Percentiles rank a stretch among this genome's conserved stretches.
Conservation (phyloP, 106 monocot species). For the Allium fistulosum region DNA sequence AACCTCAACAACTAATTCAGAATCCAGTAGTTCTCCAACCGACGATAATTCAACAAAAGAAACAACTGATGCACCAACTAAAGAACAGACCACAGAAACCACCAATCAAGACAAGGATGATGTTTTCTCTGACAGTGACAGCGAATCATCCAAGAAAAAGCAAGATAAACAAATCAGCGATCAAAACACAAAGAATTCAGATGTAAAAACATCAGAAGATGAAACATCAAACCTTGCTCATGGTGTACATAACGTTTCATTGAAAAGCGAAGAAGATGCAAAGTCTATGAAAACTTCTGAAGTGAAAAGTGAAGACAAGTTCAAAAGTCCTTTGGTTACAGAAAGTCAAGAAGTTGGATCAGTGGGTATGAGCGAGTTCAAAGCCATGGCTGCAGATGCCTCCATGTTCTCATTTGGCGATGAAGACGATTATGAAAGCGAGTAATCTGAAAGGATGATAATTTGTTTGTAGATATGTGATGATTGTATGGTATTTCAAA, state of each 20-base stretch:
- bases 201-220: slow-evolving; percentile 11
- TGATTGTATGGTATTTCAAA: neutral
- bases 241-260: slow-evolving; percentile 24
- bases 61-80: slow-evolving; percentile 10
- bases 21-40: slow-evolving; percentile 7
- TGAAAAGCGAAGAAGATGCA: slow-evolving; percentile 20
- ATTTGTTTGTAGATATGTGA: neutral
- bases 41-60: slow-evolving; percentile 10
- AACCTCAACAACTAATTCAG: slow-evolving; percentile 9
- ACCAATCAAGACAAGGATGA: slow-evolving; percentile 58
- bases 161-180: slow-evolving; percentile 7
- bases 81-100: slow-evolving; percentile 18
- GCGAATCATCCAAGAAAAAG: slow-evolving; percentile 47
- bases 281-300: slow-evolving; percentile 15
- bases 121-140: slow-evolving; percentile 91
- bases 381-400: slow-evolving; percentile 93
- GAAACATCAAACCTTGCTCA: slow-evolving; percentile 20
- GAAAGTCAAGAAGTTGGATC: slow-evolving; percentile 25
- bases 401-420: slow-evolving; percentile 66
- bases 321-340: slow-evolving; percentile 13
- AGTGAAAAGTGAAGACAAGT: slow-evolving; percentile 17
- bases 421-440: slow-evolving; percentile 55
- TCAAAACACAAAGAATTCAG: slow-evolving; percentile 7
- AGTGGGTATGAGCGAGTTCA: slow-evolving; percentile 66
- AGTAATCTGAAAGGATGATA: slow-evolving; percentile 14